phyloP scores from a whole-genome alignment of 805 yeast genomes.

The Wickerhamomyces silvicola region DNA sequence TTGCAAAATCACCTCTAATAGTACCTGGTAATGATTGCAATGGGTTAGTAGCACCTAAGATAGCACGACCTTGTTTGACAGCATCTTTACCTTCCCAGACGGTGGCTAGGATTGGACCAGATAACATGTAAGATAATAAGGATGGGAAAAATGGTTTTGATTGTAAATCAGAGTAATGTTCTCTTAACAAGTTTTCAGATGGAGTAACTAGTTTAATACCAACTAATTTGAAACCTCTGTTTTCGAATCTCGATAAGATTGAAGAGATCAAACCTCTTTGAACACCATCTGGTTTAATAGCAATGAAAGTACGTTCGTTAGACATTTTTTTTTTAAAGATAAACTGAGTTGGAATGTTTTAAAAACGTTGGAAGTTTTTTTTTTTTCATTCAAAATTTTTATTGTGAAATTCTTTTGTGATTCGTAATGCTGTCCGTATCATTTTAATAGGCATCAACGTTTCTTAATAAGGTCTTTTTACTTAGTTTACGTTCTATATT shows the following conservation, averaged over 20 bases:
- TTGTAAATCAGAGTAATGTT: conserved; percentile 94
- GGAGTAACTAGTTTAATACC: conserved; percentile 90
- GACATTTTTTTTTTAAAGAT: conserved; percentile 17
- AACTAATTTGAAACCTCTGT: conserved; percentile 96
- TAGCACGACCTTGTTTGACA: conserved; percentile 96
- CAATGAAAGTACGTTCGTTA: conserved; percentile 83
- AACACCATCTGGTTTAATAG: conserved; percentile 98
- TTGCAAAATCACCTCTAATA: conserved; percentile 98
- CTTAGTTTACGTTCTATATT: no score
- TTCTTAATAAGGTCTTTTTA: no score
- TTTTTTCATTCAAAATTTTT: no score
- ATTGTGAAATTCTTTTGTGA: no score
- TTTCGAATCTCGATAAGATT: conserved; percentile 89
- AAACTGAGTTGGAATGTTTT: no score
- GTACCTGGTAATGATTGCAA: conserved; percentile 97
- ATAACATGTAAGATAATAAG: conserved; percentile 89
- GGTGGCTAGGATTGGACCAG: conserved; percentile 98
- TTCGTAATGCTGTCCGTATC: no score
- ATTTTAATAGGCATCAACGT: no score
- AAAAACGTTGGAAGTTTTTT: background rate
- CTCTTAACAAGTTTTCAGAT: conserved; percentile 77
- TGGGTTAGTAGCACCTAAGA: conserved; percentile 99
- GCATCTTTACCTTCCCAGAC: conserved; percentile 99
- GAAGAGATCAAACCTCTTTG: conserved; percentile 95
- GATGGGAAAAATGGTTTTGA: conserved; percentile 98